Conservation (phyloP, 306 rosid species). For the Trifolium fragiferum region DNA sequence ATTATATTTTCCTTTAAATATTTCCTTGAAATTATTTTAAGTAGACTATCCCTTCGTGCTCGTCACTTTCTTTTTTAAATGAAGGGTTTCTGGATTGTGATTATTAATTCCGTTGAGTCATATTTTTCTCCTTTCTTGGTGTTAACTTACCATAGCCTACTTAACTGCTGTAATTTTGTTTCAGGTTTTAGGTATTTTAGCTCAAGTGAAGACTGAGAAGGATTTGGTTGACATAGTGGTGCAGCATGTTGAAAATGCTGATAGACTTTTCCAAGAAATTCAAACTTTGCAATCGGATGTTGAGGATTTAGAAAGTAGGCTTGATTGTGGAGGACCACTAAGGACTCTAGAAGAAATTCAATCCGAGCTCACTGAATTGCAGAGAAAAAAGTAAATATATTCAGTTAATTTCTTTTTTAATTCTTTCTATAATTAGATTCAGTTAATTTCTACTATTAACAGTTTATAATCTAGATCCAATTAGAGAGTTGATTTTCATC, state of each 20-base stretch:
- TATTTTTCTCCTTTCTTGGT: not conserved
- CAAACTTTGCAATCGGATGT: slow-evolving; percentile 63
- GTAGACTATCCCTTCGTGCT: not conserved
- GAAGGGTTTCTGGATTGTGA: not conserved
- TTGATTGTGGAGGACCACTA: slow-evolving; percentile 68
- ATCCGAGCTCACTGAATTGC: slow-evolving; percentile 69
- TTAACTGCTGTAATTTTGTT: slow-evolving; percentile 22
- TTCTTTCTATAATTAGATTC: too few relatives aligned
- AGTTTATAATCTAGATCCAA: slow-evolving; percentile 30
- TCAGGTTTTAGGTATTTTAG: slow-evolving; percentile 79
- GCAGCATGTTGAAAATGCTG: slow-evolving; percentile 79
- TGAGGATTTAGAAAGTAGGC: slow-evolving; percentile 77
- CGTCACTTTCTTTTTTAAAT: not conserved
- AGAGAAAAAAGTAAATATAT: slow-evolving; percentile 62
- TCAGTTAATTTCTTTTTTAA: slow-evolving; percentile 12
- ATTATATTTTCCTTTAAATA: slow-evolving; percentile 12
- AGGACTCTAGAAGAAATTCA: slow-evolving; percentile 78
- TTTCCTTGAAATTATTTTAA: slow-evolving; percentile 40
- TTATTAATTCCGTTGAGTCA: slow-evolving; percentile 20
- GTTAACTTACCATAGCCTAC: slow-evolving; percentile 25
- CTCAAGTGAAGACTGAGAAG: slow-evolving; percentile 83
- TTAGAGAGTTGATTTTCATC: slow-evolving; percentile 26
- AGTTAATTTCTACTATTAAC: slow-evolving; percentile 13
- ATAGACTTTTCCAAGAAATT: slow-evolving; percentile 70
- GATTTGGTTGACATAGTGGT: slow-evolving; percentile 67